Evolutionary conservation across 2,329 filamentous ascomycete genomes (phyloP).

Genomic region (Trematosphaeria pertusa): DNA sequence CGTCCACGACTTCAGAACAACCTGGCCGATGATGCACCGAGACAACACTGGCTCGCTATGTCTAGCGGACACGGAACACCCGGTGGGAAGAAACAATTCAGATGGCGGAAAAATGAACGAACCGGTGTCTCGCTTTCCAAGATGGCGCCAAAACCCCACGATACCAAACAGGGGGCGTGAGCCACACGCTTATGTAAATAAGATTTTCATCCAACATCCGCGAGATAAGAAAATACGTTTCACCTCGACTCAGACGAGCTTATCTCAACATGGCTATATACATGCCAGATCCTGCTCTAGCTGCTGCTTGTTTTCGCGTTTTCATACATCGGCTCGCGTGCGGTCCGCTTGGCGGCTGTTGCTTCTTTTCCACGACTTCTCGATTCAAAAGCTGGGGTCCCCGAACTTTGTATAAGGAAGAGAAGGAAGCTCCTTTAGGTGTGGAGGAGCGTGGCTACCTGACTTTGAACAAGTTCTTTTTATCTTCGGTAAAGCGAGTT

Average conservation of each 20-base stretch:
- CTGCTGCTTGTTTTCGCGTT: neutral
- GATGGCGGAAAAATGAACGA: too few relatives aligned
- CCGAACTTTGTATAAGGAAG: neutral
- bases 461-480: too few relatives aligned
- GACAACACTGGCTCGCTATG: too few relatives aligned
- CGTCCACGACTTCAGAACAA: neutral
- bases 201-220: neutral
- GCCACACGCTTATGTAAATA: neutral
- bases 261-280: slow-evolving; percentile 3
- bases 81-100: neutral
- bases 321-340: neutral
- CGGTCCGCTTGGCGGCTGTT: neutral
- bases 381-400: too few relatives aligned
- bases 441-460: too few relatives aligned
- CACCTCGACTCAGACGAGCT: neutral
- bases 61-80: too few relatives aligned
- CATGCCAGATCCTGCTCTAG: neutral
- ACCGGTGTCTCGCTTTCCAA: too few relatives aligned
- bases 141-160: neutral
- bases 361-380: neutral
- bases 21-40: too few relatives aligned
- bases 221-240: slow-evolving; percentile 6
- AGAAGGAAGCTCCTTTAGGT: neutral
- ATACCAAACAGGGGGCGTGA: neutral
- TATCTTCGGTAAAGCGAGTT: too few relatives aligned